These are phyloP conservation scores for Alnus rubra DNA, from an alignment of 306 rosid species.

Conservation along the genomic window DNA sequence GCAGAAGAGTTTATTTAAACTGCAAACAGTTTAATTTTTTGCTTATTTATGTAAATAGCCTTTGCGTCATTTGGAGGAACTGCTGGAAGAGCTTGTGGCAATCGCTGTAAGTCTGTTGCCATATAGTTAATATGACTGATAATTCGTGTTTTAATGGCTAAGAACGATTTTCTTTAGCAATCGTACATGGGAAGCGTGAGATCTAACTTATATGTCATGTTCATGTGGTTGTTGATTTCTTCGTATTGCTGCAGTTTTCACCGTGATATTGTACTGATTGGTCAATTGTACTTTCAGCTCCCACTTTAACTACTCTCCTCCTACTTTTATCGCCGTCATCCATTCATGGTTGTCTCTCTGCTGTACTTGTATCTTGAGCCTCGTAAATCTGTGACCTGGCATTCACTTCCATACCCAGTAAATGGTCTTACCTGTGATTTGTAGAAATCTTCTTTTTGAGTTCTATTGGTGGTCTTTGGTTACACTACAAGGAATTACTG, in stretches of 20 bases:
- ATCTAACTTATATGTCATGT: neutral
- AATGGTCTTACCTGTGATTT: too few relatives aligned
- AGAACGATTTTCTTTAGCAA: constrained; percentile 4
- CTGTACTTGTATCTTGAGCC: too few relatives aligned
- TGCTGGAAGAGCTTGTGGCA: constrained; percentile 89
- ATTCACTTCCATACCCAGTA: too few relatives aligned
- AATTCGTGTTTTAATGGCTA: neutral
- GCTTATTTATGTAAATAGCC: constrained; percentile 53
- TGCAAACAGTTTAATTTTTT: constrained; percentile 9
- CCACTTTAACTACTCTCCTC: neutral
- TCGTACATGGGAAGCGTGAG: neutral
- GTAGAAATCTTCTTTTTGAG: too few relatives aligned
- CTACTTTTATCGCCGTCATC: neutral
- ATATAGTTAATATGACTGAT: neutral
- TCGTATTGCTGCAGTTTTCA: neutral
- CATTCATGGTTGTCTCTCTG: too few relatives aligned
- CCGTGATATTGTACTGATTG: neutral
- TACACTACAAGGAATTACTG: too few relatives aligned
- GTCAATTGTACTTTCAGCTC: neutral
- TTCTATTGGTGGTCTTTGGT: too few relatives aligned
- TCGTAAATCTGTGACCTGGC: too few relatives aligned
- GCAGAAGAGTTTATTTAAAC: constrained; percentile 9
- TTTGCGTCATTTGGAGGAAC: constrained; percentile 86
- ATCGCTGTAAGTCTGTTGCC: constrained; percentile 73
- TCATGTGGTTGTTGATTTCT: neutral